Conservation (phyloP, 1,284 basidiomycete genomes). For the Trametes polyzona region DNA sequence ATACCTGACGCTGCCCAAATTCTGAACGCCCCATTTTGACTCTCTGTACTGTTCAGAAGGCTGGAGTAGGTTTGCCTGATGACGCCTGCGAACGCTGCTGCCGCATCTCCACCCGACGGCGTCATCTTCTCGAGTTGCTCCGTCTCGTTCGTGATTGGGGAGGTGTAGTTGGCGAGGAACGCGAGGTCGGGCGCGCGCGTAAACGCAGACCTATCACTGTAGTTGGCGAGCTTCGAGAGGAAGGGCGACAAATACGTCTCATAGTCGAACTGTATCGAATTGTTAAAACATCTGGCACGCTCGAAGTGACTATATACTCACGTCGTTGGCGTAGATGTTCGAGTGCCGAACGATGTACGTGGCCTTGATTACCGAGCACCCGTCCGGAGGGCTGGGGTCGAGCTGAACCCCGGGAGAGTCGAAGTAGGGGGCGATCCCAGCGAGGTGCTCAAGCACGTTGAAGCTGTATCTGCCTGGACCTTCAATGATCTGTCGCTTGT, state of each 20-base stretch:
- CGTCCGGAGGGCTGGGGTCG: conserved; percentile 16
- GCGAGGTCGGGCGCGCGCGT: conserved; percentile 15
- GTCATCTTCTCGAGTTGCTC: conserved; percentile 29
- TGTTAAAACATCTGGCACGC: neutral
- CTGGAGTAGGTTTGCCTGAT: conserved; percentile 19
- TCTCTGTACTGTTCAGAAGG: conserved; percentile 9
- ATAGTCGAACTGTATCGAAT: conserved; percentile 24
- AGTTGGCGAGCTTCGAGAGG: conserved; percentile 27
- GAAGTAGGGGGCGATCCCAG: conserved; percentile 26
- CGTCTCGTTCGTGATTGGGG: conserved; percentile 27
- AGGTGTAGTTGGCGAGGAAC: conserved; percentile 20
- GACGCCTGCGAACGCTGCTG: conserved; percentile 24
- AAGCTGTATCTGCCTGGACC: conserved; percentile 17
- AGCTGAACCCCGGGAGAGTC: conserved; percentile 25
- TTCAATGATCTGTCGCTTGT: conserved; percentile 16
- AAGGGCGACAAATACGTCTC: conserved; percentile 27
- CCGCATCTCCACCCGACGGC: conserved; percentile 22
- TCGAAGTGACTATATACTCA: neutral
- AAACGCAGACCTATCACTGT: conserved; percentile 15
- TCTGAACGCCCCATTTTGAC: conserved; percentile 7
- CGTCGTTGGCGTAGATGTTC: conserved; percentile 30
- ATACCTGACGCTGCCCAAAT: conserved; percentile 27
- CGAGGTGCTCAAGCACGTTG: conserved; percentile 17
- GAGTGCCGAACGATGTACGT: conserved; percentile 27
- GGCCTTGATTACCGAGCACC: conserved; percentile 20